A percentile compares a stretch with the other conserved stretches of the same genome.
phyloP scores from a whole-genome alignment of 768 basidiomycete genomes.

The Lepiota venenata region DNA sequence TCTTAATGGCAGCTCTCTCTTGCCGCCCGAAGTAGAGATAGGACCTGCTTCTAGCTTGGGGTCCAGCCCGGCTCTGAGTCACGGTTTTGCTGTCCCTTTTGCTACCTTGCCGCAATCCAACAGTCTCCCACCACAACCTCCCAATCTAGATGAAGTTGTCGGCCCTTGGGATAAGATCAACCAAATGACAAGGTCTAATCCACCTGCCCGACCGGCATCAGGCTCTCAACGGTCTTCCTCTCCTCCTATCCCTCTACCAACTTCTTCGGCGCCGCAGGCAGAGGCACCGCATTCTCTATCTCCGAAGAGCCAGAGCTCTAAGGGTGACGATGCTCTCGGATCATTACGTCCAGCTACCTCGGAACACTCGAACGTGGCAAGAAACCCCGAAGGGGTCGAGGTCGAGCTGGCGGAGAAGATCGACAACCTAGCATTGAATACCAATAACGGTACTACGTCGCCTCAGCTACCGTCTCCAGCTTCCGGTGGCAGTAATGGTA shows the following conservation, averaged over 20 bases:
- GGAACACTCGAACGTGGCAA: constrained; percentile 17
- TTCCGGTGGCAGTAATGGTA: constrained; percentile 53
- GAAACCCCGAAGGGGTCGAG: constrained; percentile 19
- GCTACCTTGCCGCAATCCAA: constrained; percentile 6
- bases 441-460: constrained; percentile 53
- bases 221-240: constrained; percentile 35
- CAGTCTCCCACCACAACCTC: constrained; percentile 2
- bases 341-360: constrained; percentile 22
- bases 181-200: constrained; percentile 4
- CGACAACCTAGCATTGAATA: constrained; percentile 51
- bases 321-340: constrained; percentile 11
- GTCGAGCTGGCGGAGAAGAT: constrained; percentile 36
- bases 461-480: constrained; percentile 78
- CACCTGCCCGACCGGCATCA: constrained; percentile 10
- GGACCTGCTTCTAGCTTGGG: constrained; percentile 13
- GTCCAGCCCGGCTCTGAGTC: constrained; percentile 20
- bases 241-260: constrained; percentile 15
- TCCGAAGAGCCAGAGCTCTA: constrained; percentile 7
- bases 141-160: constrained; percentile 27
- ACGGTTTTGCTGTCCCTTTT: constrained; percentile 14
- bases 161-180: constrained; percentile 44
- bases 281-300: constrained; percentile 12
- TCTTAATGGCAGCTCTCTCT: constrained; percentile 16
- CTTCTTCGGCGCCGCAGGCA: neutral
- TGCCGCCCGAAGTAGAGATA: constrained; percentile 15